Percentiles rank a stretch among this genome's conserved stretches.
These are phyloP conservation scores for Misopates orontium DNA, from an alignment of 257 asterid species.

Conservation along the genomic window DNA sequence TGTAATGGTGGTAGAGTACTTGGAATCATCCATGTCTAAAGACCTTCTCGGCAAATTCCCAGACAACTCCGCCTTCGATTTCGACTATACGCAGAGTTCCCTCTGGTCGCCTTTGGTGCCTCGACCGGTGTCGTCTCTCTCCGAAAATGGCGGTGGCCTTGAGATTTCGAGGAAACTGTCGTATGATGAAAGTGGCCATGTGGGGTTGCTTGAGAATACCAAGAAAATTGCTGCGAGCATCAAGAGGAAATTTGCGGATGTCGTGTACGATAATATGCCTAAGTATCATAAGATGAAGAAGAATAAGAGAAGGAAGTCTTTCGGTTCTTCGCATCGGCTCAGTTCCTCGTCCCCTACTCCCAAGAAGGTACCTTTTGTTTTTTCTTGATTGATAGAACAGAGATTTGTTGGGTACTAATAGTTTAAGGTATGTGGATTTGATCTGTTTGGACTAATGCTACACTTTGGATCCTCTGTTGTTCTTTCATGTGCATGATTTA, in stretches of 20 bases:
- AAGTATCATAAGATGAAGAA: slow-evolving; percentile 42
- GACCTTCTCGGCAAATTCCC: slow-evolving; percentile 79
- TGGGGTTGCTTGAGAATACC: slow-evolving; percentile 40
- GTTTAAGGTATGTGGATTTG: background rate
- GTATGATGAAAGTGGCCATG: slow-evolving; percentile 30
- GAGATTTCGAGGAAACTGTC: slow-evolving; percentile 42
- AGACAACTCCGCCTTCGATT: slow-evolving; percentile 81
- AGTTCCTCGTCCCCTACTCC: slow-evolving; percentile 42
- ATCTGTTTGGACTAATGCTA: background rate
- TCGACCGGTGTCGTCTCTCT: slow-evolving; percentile 29
- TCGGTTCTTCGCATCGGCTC: slow-evolving; percentile 41
- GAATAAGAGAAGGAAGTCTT: slow-evolving; percentile 38
- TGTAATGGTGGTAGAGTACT: slow-evolving; percentile 70
- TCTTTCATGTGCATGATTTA: background rate
- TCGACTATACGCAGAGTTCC: slow-evolving; percentile 88
- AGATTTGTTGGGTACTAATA: background rate
- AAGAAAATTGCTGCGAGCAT: slow-evolving; percentile 46
- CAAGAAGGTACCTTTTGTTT: slow-evolving; percentile 45
- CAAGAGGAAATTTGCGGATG: slow-evolving; percentile 53
- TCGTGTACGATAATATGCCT: slow-evolving; percentile 38
- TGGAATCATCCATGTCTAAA: slow-evolving; percentile 70
- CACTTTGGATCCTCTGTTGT: background rate
- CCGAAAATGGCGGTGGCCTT: slow-evolving; percentile 21
- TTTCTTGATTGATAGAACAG: background rate
- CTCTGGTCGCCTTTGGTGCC: slow-evolving; percentile 89